A percentile compares a stretch with the other conserved stretches of the same genome.
phyloP scores from a whole-genome alignment of 78 protist species.

The Paratrimastix pyriformis region DNA sequence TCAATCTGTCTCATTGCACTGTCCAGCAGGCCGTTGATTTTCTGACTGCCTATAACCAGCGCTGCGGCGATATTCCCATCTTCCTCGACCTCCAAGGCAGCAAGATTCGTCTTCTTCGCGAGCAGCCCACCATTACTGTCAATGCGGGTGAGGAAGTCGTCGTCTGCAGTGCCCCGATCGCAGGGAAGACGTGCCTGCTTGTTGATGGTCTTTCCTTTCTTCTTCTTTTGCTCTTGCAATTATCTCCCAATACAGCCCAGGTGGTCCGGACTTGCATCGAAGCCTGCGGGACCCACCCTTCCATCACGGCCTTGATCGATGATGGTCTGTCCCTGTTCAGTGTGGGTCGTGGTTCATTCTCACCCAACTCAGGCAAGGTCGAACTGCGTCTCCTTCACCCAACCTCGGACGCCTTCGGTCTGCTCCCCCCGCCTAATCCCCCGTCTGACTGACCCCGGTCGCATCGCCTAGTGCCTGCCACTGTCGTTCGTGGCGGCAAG shows the following conservation, averaged over 20 bases:
- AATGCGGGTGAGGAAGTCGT: not conserved
- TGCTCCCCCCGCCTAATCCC: no score
- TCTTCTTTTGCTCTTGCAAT: no score
- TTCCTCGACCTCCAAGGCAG: slow-evolving; percentile 13
- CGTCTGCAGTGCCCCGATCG: not conserved
- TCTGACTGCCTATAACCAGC: not conserved
- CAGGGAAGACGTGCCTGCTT: no score
- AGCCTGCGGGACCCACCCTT: not conserved
- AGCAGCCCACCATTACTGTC: not conserved
- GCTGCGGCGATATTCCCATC: not conserved
- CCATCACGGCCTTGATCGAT: not conserved
- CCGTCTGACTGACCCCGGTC: no score
- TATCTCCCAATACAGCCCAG: no score
- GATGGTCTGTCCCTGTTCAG: not conserved
- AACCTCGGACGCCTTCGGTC: not conserved
- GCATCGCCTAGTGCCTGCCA: no score
- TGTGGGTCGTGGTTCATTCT: not conserved
- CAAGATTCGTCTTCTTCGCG: not conserved
- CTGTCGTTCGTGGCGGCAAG: not conserved
- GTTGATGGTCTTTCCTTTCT: no score
- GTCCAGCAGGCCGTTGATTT: not conserved
- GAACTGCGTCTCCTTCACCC: not conserved
- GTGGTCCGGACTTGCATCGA: no score
- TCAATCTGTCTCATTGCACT: slow-evolving; percentile 7
- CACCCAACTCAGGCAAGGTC: slow-evolving; percentile 3